Evolutionary conservation across 2,329 filamentous ascomycete species (phyloP).

Genomic region (Epichloe glyceriae): DNA sequence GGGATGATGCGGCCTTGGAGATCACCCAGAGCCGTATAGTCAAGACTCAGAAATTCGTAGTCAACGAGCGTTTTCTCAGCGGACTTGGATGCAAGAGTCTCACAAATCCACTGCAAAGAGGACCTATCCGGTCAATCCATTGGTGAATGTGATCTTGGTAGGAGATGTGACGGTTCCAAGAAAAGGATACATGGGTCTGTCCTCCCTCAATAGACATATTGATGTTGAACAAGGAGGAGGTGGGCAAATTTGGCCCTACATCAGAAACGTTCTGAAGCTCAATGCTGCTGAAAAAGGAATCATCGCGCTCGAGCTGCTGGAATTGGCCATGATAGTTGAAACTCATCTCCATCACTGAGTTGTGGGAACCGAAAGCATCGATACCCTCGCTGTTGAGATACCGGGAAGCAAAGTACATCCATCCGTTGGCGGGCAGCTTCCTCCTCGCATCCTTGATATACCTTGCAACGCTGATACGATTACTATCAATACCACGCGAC

Average conservation of each 20-base stretch:
- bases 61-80: not conserved
- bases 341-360: slow-evolving; percentile 5
- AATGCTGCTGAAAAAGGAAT: slow-evolving; percentile 8
- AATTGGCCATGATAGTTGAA: slow-evolving; percentile 9
- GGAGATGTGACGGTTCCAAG: slow-evolving; percentile 4
- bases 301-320: slow-evolving; percentile 9
- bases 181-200: slow-evolving; percentile 1
- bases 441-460: not conserved
- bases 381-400: not conserved
- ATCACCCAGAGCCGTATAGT: slow-evolving; percentile 16
- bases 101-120: not conserved
- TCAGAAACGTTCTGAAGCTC: slow-evolving; percentile 1
- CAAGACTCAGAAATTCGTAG: slow-evolving; percentile 6
- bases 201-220: slow-evolving; percentile 3
- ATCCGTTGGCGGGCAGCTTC: slow-evolving; percentile 1
- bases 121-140: slow-evolving; percentile 1
- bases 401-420: slow-evolving; percentile 1
- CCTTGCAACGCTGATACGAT: not conserved
- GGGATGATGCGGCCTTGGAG: slow-evolving; percentile 12
- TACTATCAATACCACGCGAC: not conserved
- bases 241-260: slow-evolving; percentile 2
- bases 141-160: not conserved
- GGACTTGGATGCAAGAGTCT: not conserved
- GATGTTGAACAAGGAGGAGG: slow-evolving; percentile 1
- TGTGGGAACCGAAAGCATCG: not conserved